Base-by-base conservation (phyloP, 306 rosid species). In the Styphnolobium japonicum region DNA sequence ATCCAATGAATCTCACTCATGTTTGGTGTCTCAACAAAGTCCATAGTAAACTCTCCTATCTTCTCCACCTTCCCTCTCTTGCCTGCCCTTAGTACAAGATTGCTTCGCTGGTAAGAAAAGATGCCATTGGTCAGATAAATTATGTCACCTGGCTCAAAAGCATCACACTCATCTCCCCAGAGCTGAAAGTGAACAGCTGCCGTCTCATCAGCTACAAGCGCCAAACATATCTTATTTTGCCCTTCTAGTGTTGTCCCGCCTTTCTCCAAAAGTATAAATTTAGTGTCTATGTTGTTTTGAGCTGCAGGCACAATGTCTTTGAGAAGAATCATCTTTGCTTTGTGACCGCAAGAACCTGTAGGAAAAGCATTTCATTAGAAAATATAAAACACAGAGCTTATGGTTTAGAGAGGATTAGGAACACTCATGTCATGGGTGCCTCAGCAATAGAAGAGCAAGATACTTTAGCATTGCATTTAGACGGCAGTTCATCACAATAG, bases 1-100 rank as follows among this genome's bases (percentile, higher is more conserved):
- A 84, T 58, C 97, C 98, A 94, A 21, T 75, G 92, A 68, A 92
- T 92, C 86, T 94, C 93, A 19, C 98, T 90, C 92, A 94, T 83
- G 80, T 94, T 94, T 11, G 97, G 96, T 2, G 92, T 86, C 87
- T 92, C 93, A 37, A 85, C 89, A 66, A 23, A 92, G 5, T 89
- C 79, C 97, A 92, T 89, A 0, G 85, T 82, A 75, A 87, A 89
- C 55, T 88, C 98, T 29, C 96, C 98, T 1, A 92, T 85, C 89
- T 89, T 94, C 68, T 76, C 87, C 1, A 87, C 77, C 75, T 75
- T 90, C 45, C 98, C 97, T 85, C 96, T 89, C 84, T 87, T 90
- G 60, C 98, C 97, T 0, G 96, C 92, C 83, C 96, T 85, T 19
- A 89, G 63, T 33, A 89, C 23, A 10, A 92, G 88, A 71, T 68